A percentile compares a stretch with the other conserved stretches of the same genome.
These are phyloP conservation scores for Penicillium riverlandense DNA, from an alignment of 495 filamentous ascomycete genomes.

Conservation along the genomic window DNA sequence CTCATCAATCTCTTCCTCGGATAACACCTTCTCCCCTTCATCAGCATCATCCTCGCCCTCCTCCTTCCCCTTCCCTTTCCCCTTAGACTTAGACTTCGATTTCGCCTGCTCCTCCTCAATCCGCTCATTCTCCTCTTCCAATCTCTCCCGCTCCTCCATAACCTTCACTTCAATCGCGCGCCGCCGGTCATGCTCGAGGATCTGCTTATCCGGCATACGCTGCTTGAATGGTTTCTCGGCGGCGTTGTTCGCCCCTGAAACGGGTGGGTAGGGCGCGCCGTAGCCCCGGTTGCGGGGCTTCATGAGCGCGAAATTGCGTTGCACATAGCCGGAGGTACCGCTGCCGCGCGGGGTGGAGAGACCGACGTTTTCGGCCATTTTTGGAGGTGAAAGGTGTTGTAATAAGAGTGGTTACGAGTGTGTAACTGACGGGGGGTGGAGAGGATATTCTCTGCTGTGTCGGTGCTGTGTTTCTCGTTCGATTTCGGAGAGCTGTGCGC, in stretches of 20 bases:
- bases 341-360: constrained; percentile 90
- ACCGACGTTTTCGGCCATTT: constrained; percentile 96
- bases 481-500: too few species aligned
- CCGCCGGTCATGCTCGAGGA: constrained; percentile 87
- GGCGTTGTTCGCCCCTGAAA: constrained; percentile 28
- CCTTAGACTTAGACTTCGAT: constrained; percentile 2
- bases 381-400: background rate
- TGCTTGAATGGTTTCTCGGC: constrained; percentile 59
- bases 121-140: constrained; percentile 74
- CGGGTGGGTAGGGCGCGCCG: constrained; percentile 48
- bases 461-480: too few species aligned
- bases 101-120: constrained; percentile 22
- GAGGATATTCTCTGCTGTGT: background rate
- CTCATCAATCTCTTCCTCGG: constrained; percentile 34
- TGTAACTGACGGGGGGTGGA: background rate
- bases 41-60: constrained; percentile 56
- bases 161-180: constrained; percentile 87
- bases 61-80: constrained; percentile 54
- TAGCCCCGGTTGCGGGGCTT: constrained; percentile 57
- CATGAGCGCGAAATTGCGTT: constrained; percentile 85
- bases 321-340: constrained; percentile 95
- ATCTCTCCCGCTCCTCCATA: constrained; percentile 76
- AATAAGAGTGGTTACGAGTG: background rate
- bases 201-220: constrained; percentile 82
- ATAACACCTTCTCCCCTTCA: constrained; percentile 57